phyloP scores from a whole-genome alignment of 352 stramenopile genomes.

The Paralagenidium karlingii region DNA sequence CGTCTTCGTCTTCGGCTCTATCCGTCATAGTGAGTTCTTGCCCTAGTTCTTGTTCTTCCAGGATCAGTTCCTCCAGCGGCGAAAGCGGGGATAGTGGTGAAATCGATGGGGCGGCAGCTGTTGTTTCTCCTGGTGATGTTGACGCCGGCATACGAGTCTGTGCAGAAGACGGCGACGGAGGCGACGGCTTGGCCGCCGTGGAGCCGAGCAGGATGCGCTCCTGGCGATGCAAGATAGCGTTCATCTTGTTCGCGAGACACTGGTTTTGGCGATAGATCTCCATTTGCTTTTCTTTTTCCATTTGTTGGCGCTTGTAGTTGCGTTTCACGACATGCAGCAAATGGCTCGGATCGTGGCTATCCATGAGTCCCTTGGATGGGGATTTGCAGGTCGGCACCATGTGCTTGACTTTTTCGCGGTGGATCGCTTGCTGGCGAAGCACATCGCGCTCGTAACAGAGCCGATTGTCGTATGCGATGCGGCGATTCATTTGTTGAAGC shows the following conservation, averaged over 20 bases:
- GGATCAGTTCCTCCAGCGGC: too few species aligned
- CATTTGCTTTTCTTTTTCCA: slow-evolving; percentile 41
- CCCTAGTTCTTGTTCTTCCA: too few species aligned
- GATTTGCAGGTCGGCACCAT: slow-evolving; percentile 44
- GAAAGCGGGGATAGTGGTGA: too few species aligned
- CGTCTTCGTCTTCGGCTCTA: too few species aligned
- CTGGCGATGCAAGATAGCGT: slow-evolving; percentile 47
- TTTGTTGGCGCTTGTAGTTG: slow-evolving; percentile 51
- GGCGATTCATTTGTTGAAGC: slow-evolving; percentile 74
- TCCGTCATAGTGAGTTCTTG: too few species aligned
- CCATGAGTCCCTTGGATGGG: slow-evolving; percentile 39
- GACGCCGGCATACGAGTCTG: too few species aligned
- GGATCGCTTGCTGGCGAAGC: slow-evolving; percentile 34
- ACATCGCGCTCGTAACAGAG: slow-evolving; percentile 75
- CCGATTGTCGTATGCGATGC: slow-evolving; percentile 64
- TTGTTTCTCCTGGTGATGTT: too few species aligned
- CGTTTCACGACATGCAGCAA: too few species aligned
- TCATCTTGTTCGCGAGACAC: slow-evolving; percentile 53
- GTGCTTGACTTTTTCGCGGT: slow-evolving; percentile 51
- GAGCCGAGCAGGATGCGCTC: slow-evolving; percentile 48
- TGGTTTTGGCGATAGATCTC: slow-evolving; percentile 62
- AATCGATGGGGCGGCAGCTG: too few species aligned
- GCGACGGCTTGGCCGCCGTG: slow-evolving; percentile 9
- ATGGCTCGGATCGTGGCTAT: slow-evolving; percentile 43
- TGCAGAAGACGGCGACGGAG: not conserved